These are phyloP conservation scores for Saccharomycopsis sp. DNA, from an alignment of 805 yeast genomes.

Conservation along the genomic window DNA sequence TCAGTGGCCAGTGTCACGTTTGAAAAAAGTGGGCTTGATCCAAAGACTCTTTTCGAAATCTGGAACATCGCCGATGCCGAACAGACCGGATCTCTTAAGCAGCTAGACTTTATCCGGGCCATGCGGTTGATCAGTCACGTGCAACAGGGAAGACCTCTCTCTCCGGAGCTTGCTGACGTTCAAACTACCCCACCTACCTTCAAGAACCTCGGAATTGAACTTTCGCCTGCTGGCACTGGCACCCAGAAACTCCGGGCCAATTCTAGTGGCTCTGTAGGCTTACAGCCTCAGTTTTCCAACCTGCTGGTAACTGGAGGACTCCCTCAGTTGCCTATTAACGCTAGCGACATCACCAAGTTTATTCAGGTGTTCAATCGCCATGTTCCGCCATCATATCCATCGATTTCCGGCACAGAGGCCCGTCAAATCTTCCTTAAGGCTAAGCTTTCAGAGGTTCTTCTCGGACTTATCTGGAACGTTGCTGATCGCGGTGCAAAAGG, in stretches of 20 bases:
- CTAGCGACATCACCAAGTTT: conserved; percentile 56
- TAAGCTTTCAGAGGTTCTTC: conserved; percentile 62
- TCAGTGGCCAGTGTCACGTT: conserved; percentile 76
- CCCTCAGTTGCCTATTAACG: conserved; percentile 41
- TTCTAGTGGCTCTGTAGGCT: conserved; percentile 32
- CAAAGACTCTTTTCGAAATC: conserved; percentile 74
- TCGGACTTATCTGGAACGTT: conserved; percentile 85
- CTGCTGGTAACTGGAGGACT: conserved; percentile 12
- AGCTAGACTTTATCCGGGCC: conserved; percentile 75
- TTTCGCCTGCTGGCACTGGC: conserved; percentile 18
- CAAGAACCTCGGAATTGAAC: conserved; percentile 4
- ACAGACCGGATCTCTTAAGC: conserved; percentile 78
- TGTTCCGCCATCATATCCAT: conserved; percentile 41
- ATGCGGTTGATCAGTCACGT: conserved; percentile 85
- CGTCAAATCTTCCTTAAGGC: conserved; percentile 86
- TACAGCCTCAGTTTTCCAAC: conserved; percentile 24
- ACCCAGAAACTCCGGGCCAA: conserved; percentile 34
- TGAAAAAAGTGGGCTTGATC: conserved; percentile 79
- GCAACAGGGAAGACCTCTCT: conserved; percentile 61
- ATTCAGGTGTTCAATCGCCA: conserved; percentile 70
- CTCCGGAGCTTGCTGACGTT: conserved; percentile 45
- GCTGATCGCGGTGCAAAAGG: conserved; percentile 78
- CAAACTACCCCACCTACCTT: conserved; percentile 56
- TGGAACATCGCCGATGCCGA: conserved; percentile 94
- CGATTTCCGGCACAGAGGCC: conserved; percentile 70